A percentile compares a stretch with the other conserved stretches of the same genome.
Conservation (phyloP, 2,329 filamentous ascomycete genomes). For the Xylaria sp. region DNA sequence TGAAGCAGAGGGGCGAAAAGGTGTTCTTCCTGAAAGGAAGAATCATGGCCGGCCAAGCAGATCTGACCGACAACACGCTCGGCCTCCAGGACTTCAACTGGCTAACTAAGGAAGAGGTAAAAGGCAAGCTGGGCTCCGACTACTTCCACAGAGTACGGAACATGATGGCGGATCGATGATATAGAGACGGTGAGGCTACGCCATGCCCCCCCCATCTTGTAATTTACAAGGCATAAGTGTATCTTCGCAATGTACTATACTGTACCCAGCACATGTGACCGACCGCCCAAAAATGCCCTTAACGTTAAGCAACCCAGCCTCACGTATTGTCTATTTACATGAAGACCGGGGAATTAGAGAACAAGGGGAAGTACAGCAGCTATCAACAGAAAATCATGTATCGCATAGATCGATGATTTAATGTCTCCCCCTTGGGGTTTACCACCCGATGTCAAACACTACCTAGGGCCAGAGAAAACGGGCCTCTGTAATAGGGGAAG, state of each 20-base stretch:
- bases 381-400: no score
- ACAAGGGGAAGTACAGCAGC: no score
- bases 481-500: no score
- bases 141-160: constrained; percentile 80
- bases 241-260: constrained; percentile 34
- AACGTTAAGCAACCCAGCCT: not conserved
- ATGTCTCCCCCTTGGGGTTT: no score
- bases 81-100: constrained; percentile 86
- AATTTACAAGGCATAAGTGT: constrained; percentile 25
- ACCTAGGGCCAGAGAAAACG: no score
- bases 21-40: constrained; percentile 95
- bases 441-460: no score
- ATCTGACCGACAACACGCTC: constrained; percentile 71
- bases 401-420: no score
- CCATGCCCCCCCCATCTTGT: constrained; percentile 14
- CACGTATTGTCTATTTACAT: not conserved
- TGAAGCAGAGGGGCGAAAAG: constrained; percentile 68
- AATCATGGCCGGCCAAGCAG: constrained; percentile 95
- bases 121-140: constrained; percentile 62
- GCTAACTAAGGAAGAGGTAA: constrained; percentile 87
- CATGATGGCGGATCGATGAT: constrained; percentile 81
- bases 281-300: not conserved
- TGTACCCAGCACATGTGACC: constrained; percentile 21
- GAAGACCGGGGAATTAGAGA: no score
- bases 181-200: constrained; percentile 44